Evolutionary conservation across 345 rosid genomes (phyloP), one percentile per base, ranked within the genome.

Genomic region (Syzygium jambos): DNA sequence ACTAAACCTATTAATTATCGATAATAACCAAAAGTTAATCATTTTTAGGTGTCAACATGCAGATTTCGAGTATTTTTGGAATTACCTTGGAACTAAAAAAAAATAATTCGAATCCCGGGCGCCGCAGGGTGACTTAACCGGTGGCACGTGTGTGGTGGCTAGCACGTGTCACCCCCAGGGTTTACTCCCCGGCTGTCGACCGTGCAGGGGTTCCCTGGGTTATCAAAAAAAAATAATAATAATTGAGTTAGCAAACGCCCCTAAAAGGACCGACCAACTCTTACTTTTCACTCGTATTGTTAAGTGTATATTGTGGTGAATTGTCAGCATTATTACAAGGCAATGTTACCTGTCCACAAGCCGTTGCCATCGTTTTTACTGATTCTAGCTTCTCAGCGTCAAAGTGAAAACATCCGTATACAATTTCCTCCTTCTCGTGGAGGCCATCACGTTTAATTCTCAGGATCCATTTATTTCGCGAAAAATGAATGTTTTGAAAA

Each of bases 1-100:
- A 56, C 13, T 56, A 55, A 55, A 25, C 23, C 1, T 1, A 2
- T 22, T 25, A 23, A n/a, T 11, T 25, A 13, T 25, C 30, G 4
- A 11, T 59, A 59, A 3, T 25, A 25, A 25, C 27, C 27, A 25
- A 25, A 59, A 59, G 65, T 25, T 11, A n/a, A n/a, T 59, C 30
- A 11, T 5, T 2, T 59, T 57, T 57, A 25, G 27, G 29, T 0
- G 30, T 57, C 6, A 0, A 57, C 5, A 0, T n/a, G 25, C 25
- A 57, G 65, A 59, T 25, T 59, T 25, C 0, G 16, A 59, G 25
- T 59, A 14, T 10, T 59, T 59, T 59, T 59, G 5, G 25, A 25
- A 25, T 59, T 59, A 25, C 15, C 5, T 14, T 25, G 29, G 65
- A 25, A 59, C 65, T 59, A 13, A n/a, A n/a, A n/a, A n/a, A n/a